A percentile compares a stretch with the other conserved stretches of the same genome.
Evolutionary conservation across 495 filamentous ascomycete species (phyloP).

Genomic region (Amniculicola lignicola): DNA sequence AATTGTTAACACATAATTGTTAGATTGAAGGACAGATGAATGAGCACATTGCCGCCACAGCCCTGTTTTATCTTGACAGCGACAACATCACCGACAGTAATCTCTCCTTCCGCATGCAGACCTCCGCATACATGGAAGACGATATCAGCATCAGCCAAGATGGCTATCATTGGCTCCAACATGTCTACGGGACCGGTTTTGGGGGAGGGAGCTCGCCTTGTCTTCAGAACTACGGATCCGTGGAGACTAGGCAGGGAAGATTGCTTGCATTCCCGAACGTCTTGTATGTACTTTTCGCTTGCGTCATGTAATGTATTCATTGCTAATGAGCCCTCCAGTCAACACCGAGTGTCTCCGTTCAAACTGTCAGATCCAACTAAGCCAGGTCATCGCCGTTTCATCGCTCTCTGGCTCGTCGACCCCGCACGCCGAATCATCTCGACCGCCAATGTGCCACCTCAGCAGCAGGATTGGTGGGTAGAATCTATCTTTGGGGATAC

Average conservation of each 20-base stretch:
- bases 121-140: conserved; percentile 1
- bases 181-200: conserved; percentile 14
- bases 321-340: background rate
- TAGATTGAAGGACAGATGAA: conserved; percentile 36
- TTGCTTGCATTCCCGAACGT: conserved; percentile 39
- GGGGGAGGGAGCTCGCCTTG: conserved; percentile 3
- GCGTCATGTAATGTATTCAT: background rate
- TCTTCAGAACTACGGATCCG: conserved; percentile 22
- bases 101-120: conserved; percentile 48
- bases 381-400: conserved; percentile 37
- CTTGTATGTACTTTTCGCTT: conserved; percentile 18
- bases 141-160: conserved; percentile 8
- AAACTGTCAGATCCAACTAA: conserved; percentile 31
- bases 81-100: conserved; percentile 58
- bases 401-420: conserved; percentile 39
- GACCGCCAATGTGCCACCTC: conserved; percentile 32
- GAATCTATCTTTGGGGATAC: conserved; percentile 12
- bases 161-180: conserved; percentile 12
- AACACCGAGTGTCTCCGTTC: conserved; percentile 36
- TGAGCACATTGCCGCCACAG: conserved; percentile 40
- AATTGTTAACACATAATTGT: background rate
- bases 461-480: conserved; percentile 37
- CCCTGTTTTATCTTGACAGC: conserved; percentile 49
- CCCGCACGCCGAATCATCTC: conserved; percentile 32
- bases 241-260: conserved; percentile 25